Evolutionary conservation across 1,284 basidiomycete species (phyloP), one percentile per base, ranked within the genome.

Genomic region (Naganishia cerealis): DNA sequence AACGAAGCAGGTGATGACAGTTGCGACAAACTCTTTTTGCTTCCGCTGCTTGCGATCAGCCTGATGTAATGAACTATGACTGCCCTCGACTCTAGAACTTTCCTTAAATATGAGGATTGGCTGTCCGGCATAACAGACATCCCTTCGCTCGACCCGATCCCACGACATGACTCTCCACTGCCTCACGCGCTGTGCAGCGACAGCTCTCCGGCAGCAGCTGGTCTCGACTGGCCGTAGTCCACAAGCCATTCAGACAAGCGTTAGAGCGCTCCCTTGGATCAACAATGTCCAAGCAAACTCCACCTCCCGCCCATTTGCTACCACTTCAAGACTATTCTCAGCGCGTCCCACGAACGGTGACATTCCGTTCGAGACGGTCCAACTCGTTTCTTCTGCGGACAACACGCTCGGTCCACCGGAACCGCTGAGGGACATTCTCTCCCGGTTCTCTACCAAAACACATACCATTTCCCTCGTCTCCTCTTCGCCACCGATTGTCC

Each of bases 321-420:
- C 50, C 21, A 3, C 46, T 7, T 42, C 61, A 8, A 38, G 36
- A 2, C 39, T 21, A 29, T 26, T 8, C 38, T n/a, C 53, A 21
- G 61, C 61, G 4, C 50, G 61, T 13, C 61, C 61, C 21, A 52
- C 52, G 39, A 53, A 67, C 43, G 57, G 50, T 57, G 57, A 52
- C 12, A 80, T 80, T 50, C 77, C 79, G 2, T 76, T 74, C 62
- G 62, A 71, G 5, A 70, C 54, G 0, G 78, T 79, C n/a, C 78
- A 77, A 46, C 67, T 79, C 5, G 78, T 77, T 7, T 71, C 70
- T 16, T 59, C 74, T 16, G 58, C 57, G 15, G 71, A 71, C 43
- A 72, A 71, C 42, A 70, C 70, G 18, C 73, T 80, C 2, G 66
- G 70, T 8, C 62, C 71, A 1, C 74, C 73, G 0, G 66, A 67